Evolutionary conservation across 208 protist genomes (phyloP), one percentile per base, ranked within the genome.

Genomic region (Entamoeba invadens): DNA sequence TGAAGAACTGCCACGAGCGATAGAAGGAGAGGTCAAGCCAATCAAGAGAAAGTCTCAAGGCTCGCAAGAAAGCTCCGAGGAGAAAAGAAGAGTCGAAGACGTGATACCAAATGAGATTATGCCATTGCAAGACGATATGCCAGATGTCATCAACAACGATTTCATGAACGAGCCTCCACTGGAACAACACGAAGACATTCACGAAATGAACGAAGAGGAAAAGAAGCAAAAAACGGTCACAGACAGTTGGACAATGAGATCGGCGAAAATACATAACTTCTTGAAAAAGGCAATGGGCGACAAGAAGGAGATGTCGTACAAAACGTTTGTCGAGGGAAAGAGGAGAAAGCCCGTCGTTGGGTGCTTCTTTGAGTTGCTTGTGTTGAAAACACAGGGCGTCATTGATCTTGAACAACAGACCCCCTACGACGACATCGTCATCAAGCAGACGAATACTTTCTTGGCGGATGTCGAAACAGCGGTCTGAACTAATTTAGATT

Each of bases 341-440:
- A 94, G 45, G 68, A 57, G 92, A 57, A 57, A 44, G 91, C 92
- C 93, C 0, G 96, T 95, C 0, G 95, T 95, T 46, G 94, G 95
- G 45, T 94, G 47, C n/a, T 96, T 96, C 91, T 96, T 95, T 91
- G 96, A 96, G 94, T 50, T 96, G 25, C 92, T 96, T 0, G 94
- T 96, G n/a, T 93, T 96, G 14, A 96, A 96, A 87, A 96, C 95
- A 31, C 93, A 95, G 45, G 95, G 92, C 72, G 45, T 93, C 6
- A 93, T 96, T 51, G 93, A 96, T 51, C 92, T 96, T 12, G 12
- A 93, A 42, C 96, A 96, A 94, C 44, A 72, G n/a, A 51, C 95
- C 45, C 68, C 95, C 46, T 96, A 95, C 72, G 93, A 38, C 35
- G 95, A 96, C 87, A 95, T 95, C 77, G 57, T 93, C 45, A 95